Evolutionary conservation across 1,139 yeast species (phyloP), one percentile per base, ranked within the genome.

Genomic region (Nakaseomyces kungkrabaensis): DNA sequence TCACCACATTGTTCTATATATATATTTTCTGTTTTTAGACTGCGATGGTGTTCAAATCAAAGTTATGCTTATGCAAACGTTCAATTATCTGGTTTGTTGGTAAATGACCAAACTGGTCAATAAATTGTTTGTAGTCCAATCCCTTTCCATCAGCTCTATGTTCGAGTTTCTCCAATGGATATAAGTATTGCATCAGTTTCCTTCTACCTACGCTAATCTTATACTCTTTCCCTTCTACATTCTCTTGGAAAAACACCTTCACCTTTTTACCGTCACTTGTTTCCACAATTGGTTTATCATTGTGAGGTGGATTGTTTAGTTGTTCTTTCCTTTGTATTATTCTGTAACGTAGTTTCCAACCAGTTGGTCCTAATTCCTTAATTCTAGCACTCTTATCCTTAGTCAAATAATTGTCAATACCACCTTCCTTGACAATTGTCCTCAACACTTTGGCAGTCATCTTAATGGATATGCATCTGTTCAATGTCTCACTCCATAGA

Each of bases 361-460:
- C 98, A 52, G 78, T 75, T 51, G 90, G 84, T 0, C 98, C 98
- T 62, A 92, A 72, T 63, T 94, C 95, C 72, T 92, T 92, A 56
- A 87, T 74, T 69, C 98, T 77, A 3, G 95, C 95, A 9, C 95
- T 75, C 59, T 85, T 87, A 54, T 88, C 95, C 70, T 92, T 92
- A 51, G 81, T 77, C 54, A 92, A 69, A 65, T 92, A 92, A 58
- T 82, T 81, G 65, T 92, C 98, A 54, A 92, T 74, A 11, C 98
- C 98, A 55, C 97, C 97, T 68, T 90, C 97, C 60, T 81, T 86
- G 51, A 86, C 82, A 55, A 92, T 83, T 1, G 97, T 89, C 61
- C 83, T 79, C 62, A 92, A 73, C 4, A 89, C 97, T 54, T 82
- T 78, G 17, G 97, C 78, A n/a, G 90, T 82, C 33, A 88, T 81